Percentiles rank a stretch among this genome's conserved stretches.
phyloP scores from a whole-genome alignment of 495 filamentous ascomycete genomes.

The Annulohypoxylon maeteangense region DNA sequence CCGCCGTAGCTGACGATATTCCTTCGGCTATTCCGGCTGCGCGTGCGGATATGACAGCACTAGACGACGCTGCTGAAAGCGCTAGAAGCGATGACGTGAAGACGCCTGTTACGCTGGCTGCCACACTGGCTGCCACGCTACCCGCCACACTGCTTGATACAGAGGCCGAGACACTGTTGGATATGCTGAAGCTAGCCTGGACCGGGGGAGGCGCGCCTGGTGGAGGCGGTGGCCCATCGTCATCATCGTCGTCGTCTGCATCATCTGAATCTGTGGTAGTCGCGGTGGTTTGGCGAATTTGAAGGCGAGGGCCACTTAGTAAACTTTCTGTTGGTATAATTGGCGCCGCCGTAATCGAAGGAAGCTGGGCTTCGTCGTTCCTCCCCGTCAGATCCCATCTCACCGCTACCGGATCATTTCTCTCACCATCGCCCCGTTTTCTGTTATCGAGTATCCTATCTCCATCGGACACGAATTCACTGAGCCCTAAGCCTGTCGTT shows the following conservation, averaged over 20 bases:
- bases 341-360: not conserved
- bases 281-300: constrained; percentile 7
- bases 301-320: not conserved
- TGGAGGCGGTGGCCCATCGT: not conserved
- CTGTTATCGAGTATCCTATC: not conserved
- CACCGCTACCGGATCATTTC: not conserved
- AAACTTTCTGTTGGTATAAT: not conserved
- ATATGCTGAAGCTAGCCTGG: constrained; percentile 1
- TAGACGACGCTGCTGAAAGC: constrained; percentile 18
- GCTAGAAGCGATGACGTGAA: constrained; percentile 14
- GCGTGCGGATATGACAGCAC: constrained; percentile 22
- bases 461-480: not conserved
- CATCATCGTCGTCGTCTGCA: constrained; percentile 1
- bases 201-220: not conserved
- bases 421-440: not conserved
- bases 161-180: constrained; percentile 19
- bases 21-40: not conserved
- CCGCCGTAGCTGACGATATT: constrained; percentile 1
- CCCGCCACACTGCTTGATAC: constrained; percentile 24
- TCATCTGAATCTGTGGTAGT: not conserved
- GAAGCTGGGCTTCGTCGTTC: not conserved
- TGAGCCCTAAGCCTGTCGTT: constrained; percentile 2
- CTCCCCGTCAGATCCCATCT: constrained; percentile 5
- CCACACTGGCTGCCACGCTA: too few relatives aligned
- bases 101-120: not conserved